phyloP scores from a whole-genome alignment of 2,329 filamentous ascomycete genomes.

The Cryphonectria carpinicola region DNA sequence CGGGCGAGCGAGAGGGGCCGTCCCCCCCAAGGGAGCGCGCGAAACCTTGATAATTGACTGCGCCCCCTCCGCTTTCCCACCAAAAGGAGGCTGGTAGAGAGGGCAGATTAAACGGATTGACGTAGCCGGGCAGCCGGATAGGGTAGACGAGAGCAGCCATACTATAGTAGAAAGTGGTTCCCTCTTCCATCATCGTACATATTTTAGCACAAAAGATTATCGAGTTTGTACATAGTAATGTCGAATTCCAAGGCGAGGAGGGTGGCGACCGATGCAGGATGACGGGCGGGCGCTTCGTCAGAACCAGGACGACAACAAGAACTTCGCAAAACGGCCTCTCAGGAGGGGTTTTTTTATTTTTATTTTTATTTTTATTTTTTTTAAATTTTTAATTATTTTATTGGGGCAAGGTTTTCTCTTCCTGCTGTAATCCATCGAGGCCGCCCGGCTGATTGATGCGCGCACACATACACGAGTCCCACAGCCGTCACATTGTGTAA shows the following conservation, averaged over 20 bases:
- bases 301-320: background rate
- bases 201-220: background rate
- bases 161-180: background rate
- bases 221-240: background rate
- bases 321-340: background rate
- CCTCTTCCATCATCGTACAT: background rate
- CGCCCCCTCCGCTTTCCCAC: too few species aligned
- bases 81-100: background rate
- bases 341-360: background rate
- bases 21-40: background rate
- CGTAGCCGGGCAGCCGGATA: constrained; percentile 3
- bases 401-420: too few species aligned
- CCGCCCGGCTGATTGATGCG: background rate
- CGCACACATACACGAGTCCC: background rate
- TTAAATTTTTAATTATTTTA: too few species aligned
- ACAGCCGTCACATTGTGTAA: background rate
- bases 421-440: background rate
- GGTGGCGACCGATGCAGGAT: constrained; percentile 4
- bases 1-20: background rate
- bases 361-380: too few species aligned
- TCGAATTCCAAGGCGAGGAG: background rate
- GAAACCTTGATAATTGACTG: background rate
- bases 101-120: background rate
- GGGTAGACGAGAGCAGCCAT: background rate
- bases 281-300: background rate